A percentile compares a stretch with the other conserved stretches of the same genome.
These are phyloP conservation scores for Inga oerstediana DNA, from an alignment of 306 rosid species.

Conservation along the genomic window DNA sequence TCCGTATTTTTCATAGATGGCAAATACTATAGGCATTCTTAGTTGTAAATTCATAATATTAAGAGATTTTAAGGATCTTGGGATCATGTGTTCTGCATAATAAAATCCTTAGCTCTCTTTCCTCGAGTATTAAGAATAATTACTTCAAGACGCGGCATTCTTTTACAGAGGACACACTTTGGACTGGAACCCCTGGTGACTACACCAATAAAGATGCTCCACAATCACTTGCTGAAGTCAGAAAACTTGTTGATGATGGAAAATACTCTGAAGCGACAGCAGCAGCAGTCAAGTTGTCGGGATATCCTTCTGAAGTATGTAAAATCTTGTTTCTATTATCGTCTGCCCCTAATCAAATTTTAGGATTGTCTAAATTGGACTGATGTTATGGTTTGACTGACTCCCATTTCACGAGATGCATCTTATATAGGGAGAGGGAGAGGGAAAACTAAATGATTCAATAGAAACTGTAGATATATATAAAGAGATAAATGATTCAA, in stretches of 20 bases:
- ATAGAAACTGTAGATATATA: background rate
- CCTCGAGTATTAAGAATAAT: conserved; percentile 11
- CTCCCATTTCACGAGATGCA: background rate
- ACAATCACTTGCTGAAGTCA: conserved; percentile 61
- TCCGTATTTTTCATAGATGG: conserved; percentile 22
- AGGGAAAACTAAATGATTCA: background rate
- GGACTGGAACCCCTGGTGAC: conserved; percentile 85
- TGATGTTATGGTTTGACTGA: background rate
- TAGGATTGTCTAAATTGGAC: background rate
- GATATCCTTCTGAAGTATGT: conserved; percentile 69
- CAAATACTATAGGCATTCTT: background rate
- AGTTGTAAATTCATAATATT: background rate
- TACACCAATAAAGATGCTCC: conserved; percentile 80
- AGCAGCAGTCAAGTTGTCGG: conserved; percentile 73
- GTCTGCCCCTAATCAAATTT: background rate
- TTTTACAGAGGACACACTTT: conserved; percentile 80
- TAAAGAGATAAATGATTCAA: background rate
- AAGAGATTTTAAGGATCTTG: conserved; percentile 8
- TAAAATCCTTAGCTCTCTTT: conserved; percentile 7
- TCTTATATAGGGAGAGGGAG: background rate
- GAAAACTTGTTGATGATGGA: conserved; percentile 77
- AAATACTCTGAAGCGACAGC: conserved; percentile 73
- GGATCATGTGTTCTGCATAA: conserved; percentile 11
- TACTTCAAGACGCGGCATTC: conserved; percentile 21
- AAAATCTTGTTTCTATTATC: conserved; percentile 25